Conservation (phyloP, 2,329 filamentous ascomycete genomes). For the Aureobasidium sp. region DNA sequence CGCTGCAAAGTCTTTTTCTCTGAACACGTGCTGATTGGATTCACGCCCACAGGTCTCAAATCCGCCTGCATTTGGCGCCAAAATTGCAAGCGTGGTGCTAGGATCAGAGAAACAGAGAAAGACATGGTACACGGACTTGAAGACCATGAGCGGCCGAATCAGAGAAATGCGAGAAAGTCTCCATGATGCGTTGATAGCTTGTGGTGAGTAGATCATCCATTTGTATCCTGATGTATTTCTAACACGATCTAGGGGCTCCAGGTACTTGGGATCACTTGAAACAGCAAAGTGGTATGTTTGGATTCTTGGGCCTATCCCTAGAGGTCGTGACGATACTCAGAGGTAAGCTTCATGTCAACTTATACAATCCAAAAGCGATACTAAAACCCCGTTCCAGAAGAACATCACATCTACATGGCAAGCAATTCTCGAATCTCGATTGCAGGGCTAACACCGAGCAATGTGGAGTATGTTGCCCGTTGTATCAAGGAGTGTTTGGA, state of each 20-base stretch:
- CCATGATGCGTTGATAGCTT: neutral
- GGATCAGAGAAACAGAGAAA: conserved; percentile 69
- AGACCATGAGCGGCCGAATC: neutral
- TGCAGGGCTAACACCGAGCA: conserved; percentile 28
- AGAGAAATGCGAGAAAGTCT: neutral
- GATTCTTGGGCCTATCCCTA: conserved; percentile 70
- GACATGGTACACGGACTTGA: conserved; percentile 54
- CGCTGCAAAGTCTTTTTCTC: conserved; percentile 43
- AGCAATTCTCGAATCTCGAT: conserved; percentile 24
- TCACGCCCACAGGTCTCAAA: conserved; percentile 93
- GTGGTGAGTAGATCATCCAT: conserved; percentile 50
- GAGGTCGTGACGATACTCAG: conserved; percentile 53
- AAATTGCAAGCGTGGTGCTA: conserved; percentile 62
- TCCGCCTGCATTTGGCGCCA: conserved; percentile 81
- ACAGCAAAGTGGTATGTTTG: conserved; percentile 69
- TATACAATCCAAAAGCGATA: too few species aligned
- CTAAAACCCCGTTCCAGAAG: conserved; percentile 21
- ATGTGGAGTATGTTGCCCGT: conserved; percentile 29
- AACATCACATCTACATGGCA: conserved; percentile 64
- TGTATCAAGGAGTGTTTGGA: conserved; percentile 16
- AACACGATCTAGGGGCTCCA: conserved; percentile 56
- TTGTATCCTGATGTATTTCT: conserved; percentile 30
- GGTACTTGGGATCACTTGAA: conserved; percentile 83
- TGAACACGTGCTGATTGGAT: conserved; percentile 33
- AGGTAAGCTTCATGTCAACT: neutral